These are phyloP conservation scores for Tulasnella sp. DNA, from an alignment of 768 basidiomycete genomes.

Conservation along the genomic window DNA sequence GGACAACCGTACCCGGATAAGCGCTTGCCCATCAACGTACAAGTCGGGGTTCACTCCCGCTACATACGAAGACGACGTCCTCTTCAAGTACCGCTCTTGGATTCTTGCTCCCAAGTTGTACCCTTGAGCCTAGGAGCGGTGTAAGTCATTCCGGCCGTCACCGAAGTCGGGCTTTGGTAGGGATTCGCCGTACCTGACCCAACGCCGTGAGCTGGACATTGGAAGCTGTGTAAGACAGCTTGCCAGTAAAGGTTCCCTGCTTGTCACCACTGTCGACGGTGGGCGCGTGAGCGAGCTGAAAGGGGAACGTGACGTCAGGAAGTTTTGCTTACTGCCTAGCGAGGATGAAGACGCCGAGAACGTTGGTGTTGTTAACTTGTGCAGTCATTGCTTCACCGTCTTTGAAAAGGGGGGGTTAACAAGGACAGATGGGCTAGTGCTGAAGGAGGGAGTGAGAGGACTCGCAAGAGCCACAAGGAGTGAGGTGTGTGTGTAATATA, in stretches of 20 bases:
- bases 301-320: neutral
- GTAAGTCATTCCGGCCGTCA: neutral
- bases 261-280: slow-evolving; percentile 23
- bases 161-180: neutral
- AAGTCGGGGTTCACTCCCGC: slow-evolving; percentile 39
- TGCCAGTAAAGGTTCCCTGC: neutral
- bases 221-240: slow-evolving; percentile 23
- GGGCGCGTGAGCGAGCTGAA: neutral
- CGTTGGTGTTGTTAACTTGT: neutral
- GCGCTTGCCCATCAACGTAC: slow-evolving; percentile 53
- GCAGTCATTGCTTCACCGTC: neutral
- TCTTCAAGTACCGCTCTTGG: slow-evolving; percentile 53
- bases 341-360: slow-evolving; percentile 13
- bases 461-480: neutral
- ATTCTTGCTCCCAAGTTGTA: slow-evolving; percentile 54
- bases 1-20: slow-evolving; percentile 53
- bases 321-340: slow-evolving; percentile 19
- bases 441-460: neutral
- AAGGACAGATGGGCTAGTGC: neutral
- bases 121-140: slow-evolving; percentile 50
- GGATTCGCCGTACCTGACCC: slow-evolving; percentile 26
- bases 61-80: slow-evolving; percentile 54
- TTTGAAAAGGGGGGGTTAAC: neutral
- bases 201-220: slow-evolving; percentile 26
- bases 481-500: neutral